These are phyloP conservation scores for Trypethelium eluteriae DNA, from an alignment of 495 filamentous ascomycete species.

Conservation along the genomic window DNA sequence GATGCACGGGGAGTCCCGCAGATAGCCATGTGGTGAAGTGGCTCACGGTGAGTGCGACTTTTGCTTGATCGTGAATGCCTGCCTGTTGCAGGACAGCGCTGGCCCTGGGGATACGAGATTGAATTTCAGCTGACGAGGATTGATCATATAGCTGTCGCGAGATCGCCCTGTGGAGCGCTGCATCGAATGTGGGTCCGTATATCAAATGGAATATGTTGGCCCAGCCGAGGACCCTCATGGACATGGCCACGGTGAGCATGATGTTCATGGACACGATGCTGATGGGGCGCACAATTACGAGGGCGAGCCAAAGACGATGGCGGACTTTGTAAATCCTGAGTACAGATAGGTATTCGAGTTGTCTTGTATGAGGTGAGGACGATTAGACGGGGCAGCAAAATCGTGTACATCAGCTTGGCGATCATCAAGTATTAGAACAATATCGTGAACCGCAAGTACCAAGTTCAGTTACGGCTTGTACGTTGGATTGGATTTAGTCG, in stretches of 20 bases:
- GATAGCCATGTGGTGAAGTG: constrained; percentile 87
- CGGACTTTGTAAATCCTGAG: constrained; percentile 83
- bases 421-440: not conserved
- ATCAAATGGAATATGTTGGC: constrained; percentile 95
- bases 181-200: constrained; percentile 87
- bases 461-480: not conserved
- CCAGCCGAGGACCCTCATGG: constrained; percentile 47
- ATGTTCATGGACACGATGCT: constrained; percentile 23
- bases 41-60: constrained; percentile 63
- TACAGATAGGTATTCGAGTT: constrained; percentile 56
- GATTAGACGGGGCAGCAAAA: not conserved
- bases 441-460: not conserved
- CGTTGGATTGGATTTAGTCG: not conserved
- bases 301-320: constrained; percentile 79
- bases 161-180: constrained; percentile 88
- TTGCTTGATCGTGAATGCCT: not conserved
- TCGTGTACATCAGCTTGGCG: constrained; percentile 1
- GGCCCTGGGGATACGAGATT: no score
- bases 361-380: not conserved
- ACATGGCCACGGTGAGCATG: constrained; percentile 40
- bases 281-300: constrained; percentile 41
- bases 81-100: no score
- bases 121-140: no score
- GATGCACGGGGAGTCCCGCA: constrained; percentile 88
- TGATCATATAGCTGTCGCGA: constrained; percentile 51